Evolutionary conservation across 495 filamentous ascomycete genomes (phyloP), one percentile per base, ranked within the genome.

Genomic region (Aspergillus leporis): DNA sequence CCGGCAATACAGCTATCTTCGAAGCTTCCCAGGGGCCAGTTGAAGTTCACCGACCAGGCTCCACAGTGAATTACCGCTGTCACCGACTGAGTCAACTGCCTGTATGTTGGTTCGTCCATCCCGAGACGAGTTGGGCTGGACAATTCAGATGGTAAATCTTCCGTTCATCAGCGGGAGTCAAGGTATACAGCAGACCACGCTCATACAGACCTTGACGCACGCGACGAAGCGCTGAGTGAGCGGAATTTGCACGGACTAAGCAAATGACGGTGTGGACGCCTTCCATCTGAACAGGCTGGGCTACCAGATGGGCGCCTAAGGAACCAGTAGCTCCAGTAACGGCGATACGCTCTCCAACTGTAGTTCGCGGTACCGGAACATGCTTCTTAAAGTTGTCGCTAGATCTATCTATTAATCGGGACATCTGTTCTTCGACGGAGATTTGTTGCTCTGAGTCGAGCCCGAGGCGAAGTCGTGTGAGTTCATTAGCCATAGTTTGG

Each of bases 31-130:
- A 89, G 70, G 2, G 77, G 70, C 70, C 83, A 75, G 61, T 82
- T 86, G 74, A 89, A 90, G 66, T 90, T 88, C 28, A 89, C 87
- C 4, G 83, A 80, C 87, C 87, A 90, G 31, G 85, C n/a, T n/a
- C n/a, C 87, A 14, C 81, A 77, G 67, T 89, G 87, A 36, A 87
- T 79, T 21, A 87, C 74, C 0, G 71, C 56, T 5, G 81, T 84
- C 0, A 72, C 71, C 30, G 71, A 70, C 2, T 61, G 57, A 0
- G 63, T 70, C 0, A 88, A 62, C 1, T 70, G 41, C 0, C 61
- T 43, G 52, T 82, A 80, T 12, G 56, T 62, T 0, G 61, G 41
- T 1, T 64, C 41, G 14, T 67, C 57, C 0, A 87, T 68, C n/a
- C 84, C 84, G 5, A 88, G 70, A 5, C 60, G 56, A 21, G 21